Evolutionary conservation across 306 rosid species (phyloP), one percentile per base, ranked within the genome.

Genomic region (Potentilla sterilis): DNA sequence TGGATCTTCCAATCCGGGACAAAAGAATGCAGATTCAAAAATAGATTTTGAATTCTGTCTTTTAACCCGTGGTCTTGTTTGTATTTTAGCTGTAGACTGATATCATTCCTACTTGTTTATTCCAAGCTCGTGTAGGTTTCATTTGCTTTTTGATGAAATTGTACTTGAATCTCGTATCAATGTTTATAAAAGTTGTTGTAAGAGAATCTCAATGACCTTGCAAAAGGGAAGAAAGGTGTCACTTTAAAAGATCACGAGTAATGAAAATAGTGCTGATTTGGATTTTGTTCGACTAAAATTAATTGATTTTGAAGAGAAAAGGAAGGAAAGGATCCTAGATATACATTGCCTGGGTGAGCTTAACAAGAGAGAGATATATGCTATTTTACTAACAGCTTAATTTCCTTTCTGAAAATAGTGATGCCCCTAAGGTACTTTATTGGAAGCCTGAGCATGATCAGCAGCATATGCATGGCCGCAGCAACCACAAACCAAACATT

Each of bases 1-100:
- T 84, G 6, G 92, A 90, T 1, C 88, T 96, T 62, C 99, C 98
- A 19, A 88, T 96, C 37, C 87, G 83, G 87, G 99, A 96, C 85
- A 92, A 90, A 83, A 87, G 97, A 86, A 90, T 96, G 82, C 80
- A 85, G 54, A 81, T 46, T 79, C 75, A 76, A 75, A 78, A 78
- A 79, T 96, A 89, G 87, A 65, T 58, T 24, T 58, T 15, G 71
- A 77, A 81, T 12, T 72, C 72, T 28, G 52, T 49, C 55, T 63
- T 78, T 38, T 12, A 12, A 22, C 18, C 72, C 21, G 38, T 61
- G 43, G 67, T 48, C 41, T 12, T 15, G 4, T 15, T 15, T 64
- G 59, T 76, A 7, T 61, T 70, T 21, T 67, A 61, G 21, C 46
- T 59, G 42, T 74, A 59, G 83, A 69, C 75, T 37, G 48, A 58